A percentile compares a stretch with the other conserved stretches of the same genome.
Evolutionary conservation across 768 basidiomycete species (phyloP).

Genomic region (Mrakia gelida): DNA sequence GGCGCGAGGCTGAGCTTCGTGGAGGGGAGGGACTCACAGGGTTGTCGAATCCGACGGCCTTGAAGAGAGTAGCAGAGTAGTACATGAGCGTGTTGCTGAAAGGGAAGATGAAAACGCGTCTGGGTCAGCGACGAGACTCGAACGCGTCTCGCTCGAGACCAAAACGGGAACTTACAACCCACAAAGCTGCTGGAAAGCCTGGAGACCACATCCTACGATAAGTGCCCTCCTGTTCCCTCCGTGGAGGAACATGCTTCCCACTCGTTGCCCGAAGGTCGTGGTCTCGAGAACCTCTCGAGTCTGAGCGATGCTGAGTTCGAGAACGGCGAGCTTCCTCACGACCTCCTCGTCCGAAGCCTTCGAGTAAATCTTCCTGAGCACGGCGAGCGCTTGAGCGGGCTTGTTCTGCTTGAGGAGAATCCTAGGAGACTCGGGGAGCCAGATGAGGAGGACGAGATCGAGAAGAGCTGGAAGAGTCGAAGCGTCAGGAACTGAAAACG

Average conservation of each 20-base stretch:
- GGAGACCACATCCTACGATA: slow-evolving; percentile 69
- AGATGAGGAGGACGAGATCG: slow-evolving; percentile 58
- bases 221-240: slow-evolving; percentile 62
- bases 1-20: too few species aligned
- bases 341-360: slow-evolving; percentile 61
- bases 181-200: slow-evolving; percentile 76
- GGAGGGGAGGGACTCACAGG: slow-evolving; percentile 42
- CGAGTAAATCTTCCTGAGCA: slow-evolving; percentile 61
- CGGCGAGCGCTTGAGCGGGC: slow-evolving; percentile 49
- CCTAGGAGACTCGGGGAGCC: slow-evolving; percentile 73
- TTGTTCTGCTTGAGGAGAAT: slow-evolving; percentile 61
- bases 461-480: slow-evolving; percentile 37
- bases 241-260: slow-evolving; percentile 55
- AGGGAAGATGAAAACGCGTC: not conserved
- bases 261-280: slow-evolving; percentile 59
- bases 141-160: not conserved
- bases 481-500: too few species aligned
- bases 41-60: slow-evolving; percentile 73
- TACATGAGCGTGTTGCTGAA: slow-evolving; percentile 58
- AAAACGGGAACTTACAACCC: slow-evolving; percentile 44
- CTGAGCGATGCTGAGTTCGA: slow-evolving; percentile 58
- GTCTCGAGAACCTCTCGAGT: slow-evolving; percentile 57
- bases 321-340: slow-evolving; percentile 61
- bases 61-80: slow-evolving; percentile 67
- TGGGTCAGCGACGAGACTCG: not conserved